These are phyloP conservation scores for Narthecium ossifragum DNA, from an alignment of 106 monocot genomes.

Conservation along the genomic window DNA sequence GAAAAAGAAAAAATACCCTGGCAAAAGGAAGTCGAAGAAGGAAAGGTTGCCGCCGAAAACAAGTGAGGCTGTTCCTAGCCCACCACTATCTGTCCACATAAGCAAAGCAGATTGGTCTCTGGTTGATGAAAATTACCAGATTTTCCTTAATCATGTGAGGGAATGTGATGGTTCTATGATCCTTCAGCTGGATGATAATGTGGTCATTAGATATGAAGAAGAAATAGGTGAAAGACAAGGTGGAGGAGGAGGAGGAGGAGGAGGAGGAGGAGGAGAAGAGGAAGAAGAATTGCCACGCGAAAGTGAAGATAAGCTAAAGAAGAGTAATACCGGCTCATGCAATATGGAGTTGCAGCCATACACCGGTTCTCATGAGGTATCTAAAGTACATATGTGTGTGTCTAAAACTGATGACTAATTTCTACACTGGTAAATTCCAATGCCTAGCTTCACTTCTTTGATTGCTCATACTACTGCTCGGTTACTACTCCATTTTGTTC, in stretches of 20 bases:
- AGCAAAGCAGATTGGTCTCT: not conserved
- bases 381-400: not conserved
- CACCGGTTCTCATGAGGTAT: not conserved
- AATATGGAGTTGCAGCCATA: conserved; percentile 2
- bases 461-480: too few relatives aligned
- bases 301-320: not conserved
- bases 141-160: conserved; percentile 8
- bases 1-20: not conserved
- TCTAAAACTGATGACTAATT: not conserved
- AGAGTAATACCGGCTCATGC: not conserved
- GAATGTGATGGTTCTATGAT: conserved; percentile 5
- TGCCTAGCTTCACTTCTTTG: too few relatives aligned
- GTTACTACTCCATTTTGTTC: too few relatives aligned
- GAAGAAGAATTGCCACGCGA: not conserved
- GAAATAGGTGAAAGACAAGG: not conserved
- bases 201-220: conserved; percentile 7
- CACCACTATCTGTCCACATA: not conserved
- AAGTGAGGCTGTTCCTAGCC: too few relatives aligned
- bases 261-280: not conserved
- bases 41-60: not conserved
- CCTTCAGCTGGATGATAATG: conserved; percentile 8
- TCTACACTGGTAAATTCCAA: too few relatives aligned
- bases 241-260: not conserved
- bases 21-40: conserved; percentile 8
- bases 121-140: conserved; percentile 10